phyloP scores from a whole-genome alignment of 2,329 filamentous ascomycete genomes.

The Helotiales sp. region DNA sequence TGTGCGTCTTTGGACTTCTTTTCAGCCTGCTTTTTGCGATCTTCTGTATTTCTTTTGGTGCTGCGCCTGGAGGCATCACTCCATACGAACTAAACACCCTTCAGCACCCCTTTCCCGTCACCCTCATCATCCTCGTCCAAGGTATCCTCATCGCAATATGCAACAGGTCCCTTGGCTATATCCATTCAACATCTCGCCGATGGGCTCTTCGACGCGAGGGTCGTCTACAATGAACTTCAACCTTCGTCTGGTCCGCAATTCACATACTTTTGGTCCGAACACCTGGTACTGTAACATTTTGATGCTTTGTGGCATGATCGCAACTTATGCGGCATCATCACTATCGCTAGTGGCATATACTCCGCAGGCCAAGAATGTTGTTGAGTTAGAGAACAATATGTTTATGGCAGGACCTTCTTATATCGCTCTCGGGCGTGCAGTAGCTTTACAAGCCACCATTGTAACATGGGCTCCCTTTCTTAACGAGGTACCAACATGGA shows the following conservation, averaged over 20 bases:
- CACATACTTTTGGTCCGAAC: not conserved
- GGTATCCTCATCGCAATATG: not conserved
- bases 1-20: not conserved
- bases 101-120: not conserved
- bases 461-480: too few species aligned
- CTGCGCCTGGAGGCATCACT: not conserved
- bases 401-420: too few species aligned
- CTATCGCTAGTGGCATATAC: too few species aligned
- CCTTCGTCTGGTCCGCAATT: not conserved
- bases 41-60: not conserved
- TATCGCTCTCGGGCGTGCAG: too few species aligned
- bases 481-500: too few species aligned
- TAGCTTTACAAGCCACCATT: too few species aligned
- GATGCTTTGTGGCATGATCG: not conserved
- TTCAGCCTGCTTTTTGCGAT: not conserved
- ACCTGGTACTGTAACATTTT: not conserved
- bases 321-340: not conserved
- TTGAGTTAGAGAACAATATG: too few species aligned
- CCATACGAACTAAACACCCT: not conserved
- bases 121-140: not conserved
- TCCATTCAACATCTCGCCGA: not conserved
- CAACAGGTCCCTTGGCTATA: not conserved
- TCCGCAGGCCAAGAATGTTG: too few species aligned
- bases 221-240: not conserved
- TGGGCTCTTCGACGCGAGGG: not conserved